Evolutionary conservation across 2,329 filamentous ascomycete genomes (phyloP).

Genomic region (Beauveria australis): DNA sequence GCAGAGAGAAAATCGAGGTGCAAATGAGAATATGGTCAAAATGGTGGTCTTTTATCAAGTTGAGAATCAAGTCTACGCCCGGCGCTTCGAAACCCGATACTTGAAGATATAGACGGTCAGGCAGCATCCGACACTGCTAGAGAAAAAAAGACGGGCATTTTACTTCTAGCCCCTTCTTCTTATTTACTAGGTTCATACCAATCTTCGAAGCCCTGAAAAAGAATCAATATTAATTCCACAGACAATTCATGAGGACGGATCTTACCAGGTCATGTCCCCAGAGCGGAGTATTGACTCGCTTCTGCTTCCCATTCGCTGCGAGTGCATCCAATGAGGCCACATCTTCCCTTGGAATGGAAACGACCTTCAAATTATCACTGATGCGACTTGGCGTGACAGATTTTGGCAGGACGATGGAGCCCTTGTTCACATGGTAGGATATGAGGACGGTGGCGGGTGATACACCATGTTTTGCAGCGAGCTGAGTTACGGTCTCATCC

Average conservation of each 20-base stretch:
- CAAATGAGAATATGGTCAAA: too few relatives aligned
- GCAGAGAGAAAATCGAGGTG: too few relatives aligned
- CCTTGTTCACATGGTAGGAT: conserved; percentile 17
- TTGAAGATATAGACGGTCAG: too few relatives aligned
- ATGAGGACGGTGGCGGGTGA: conserved; percentile 17
- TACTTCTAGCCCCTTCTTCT: too few relatives aligned
- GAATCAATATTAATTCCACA: neutral
- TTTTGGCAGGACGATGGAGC: conserved; percentile 16
- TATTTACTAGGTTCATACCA: neutral
- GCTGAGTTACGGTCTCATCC: conserved; percentile 55
- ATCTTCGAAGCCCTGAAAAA: neutral
- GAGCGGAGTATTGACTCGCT: neutral
- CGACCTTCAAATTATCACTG: conserved; percentile 13
- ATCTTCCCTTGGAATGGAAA: conserved; percentile 14
- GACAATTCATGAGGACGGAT: neutral
- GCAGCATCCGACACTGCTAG: too few relatives aligned
- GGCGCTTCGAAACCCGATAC: too few relatives aligned
- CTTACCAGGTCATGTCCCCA: conserved; percentile 1
- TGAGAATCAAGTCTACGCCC: too few relatives aligned
- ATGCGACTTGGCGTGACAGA: conserved; percentile 17
- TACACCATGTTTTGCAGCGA: conserved; percentile 20
- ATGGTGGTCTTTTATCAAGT: too few relatives aligned
- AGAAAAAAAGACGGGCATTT: too few relatives aligned
- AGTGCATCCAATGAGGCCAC: conserved; percentile 7
- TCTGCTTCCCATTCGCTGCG: conserved; percentile 8